Conservation (phyloP, 352 stramenopile species). For the Phytophthora cajani region DNA sequence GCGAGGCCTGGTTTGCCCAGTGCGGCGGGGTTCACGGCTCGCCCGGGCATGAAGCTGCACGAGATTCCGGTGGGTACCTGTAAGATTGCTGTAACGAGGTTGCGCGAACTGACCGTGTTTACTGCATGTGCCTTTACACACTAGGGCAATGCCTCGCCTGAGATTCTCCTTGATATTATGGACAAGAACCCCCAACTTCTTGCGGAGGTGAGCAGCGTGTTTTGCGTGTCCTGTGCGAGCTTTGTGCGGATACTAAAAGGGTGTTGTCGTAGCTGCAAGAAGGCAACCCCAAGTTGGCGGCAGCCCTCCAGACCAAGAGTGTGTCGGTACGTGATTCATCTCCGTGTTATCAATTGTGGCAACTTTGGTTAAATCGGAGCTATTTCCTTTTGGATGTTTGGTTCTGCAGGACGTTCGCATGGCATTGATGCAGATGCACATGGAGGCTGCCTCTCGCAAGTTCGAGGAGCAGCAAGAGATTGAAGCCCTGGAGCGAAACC, state of each 20-base stretch:
- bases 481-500: constrained; percentile 69
- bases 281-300: constrained; percentile 66
- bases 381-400: constrained; percentile 1
- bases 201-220: constrained; percentile 42
- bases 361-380: not conserved
- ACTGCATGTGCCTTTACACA: not conserved
- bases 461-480: constrained; percentile 88
- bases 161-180: constrained; percentile 85
- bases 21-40: constrained; percentile 44
- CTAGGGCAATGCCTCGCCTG: constrained; percentile 63
- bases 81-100: not conserved
- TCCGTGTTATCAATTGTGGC: not conserved
- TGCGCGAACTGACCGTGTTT: not conserved
- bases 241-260: not conserved
- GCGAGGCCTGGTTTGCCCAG: constrained; percentile 18
- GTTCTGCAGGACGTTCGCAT: constrained; percentile 76
- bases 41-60: constrained; percentile 72
- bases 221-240: not conserved
- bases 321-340: constrained; percentile 54
- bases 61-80: constrained; percentile 73
- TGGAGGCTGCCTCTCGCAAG: constrained; percentile 75
- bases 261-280: constrained; percentile 54
- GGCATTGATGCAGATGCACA: constrained; percentile 86
- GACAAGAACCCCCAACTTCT: constrained; percentile 83
- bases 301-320: constrained; percentile 71